A percentile compares a stretch with the other conserved stretches of the same genome.
Evolutionary conservation across 2,329 filamentous ascomycete species (phyloP).

Genomic region (Byssochlamys sp.): DNA sequence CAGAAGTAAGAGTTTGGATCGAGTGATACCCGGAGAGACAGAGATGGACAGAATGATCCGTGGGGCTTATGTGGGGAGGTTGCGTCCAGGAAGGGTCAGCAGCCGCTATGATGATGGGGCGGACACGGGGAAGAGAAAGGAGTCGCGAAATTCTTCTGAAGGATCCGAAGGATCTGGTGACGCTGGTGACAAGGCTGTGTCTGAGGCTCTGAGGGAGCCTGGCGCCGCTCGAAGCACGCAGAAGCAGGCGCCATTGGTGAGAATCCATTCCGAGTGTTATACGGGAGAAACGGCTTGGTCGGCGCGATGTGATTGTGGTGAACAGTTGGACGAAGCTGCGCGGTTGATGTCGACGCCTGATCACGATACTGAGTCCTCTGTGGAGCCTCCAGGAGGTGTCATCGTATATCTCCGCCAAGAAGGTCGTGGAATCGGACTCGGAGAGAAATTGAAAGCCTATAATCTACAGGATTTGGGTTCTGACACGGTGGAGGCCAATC

Average conservation of each 20-base stretch:
- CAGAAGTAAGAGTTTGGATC: constrained; percentile 53
- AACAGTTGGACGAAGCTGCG: constrained; percentile 93
- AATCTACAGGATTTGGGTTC: constrained; percentile 92
- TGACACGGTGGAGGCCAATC: constrained; percentile 95
- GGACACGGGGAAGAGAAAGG: constrained; percentile 3
- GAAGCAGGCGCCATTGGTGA: constrained; percentile 59
- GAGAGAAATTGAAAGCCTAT: constrained; percentile 95
- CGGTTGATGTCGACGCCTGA: constrained; percentile 71
- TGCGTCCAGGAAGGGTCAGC: constrained; percentile 74
- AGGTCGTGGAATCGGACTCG: constrained; percentile 85
- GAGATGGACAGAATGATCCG: constrained; percentile 69
- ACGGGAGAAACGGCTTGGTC: constrained; percentile 98
- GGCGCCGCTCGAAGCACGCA: constrained; percentile 5
- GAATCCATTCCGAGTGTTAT: constrained; percentile 97
- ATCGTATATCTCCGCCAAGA: constrained; percentile 95
- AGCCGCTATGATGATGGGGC: constrained; percentile 51
- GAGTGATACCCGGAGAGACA: constrained; percentile 37
- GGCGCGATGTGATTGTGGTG: constrained; percentile 91
- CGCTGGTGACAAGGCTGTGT: constrained; percentile 1
- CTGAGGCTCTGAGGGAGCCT: constrained; percentile 7
- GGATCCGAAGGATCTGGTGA: not conserved
- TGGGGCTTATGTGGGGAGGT: constrained; percentile 78
- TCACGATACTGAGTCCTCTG: constrained; percentile 26
- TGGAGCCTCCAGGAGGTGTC: constrained; percentile 62
- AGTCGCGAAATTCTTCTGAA: constrained; percentile 7